phyloP scores from a whole-genome alignment of 148 eudicot genomes.

The Rhododendron williamsianum region DNA sequence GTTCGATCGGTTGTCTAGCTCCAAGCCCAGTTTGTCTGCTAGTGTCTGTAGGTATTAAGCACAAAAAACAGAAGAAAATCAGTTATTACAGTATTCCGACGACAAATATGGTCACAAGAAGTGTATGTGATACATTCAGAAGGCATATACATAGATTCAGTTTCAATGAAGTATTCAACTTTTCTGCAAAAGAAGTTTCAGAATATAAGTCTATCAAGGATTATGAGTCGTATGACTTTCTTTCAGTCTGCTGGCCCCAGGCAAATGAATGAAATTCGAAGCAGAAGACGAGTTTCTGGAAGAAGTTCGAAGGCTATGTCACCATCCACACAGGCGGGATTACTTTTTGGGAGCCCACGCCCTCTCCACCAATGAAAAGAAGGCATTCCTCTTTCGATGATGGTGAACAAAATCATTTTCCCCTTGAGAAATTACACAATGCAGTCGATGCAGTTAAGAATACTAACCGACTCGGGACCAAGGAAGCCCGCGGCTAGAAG shows the following conservation, averaged over 20 bases:
- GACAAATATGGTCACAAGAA: background rate
- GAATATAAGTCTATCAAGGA: background rate
- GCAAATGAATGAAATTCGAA: background rate
- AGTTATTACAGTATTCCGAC: background rate
- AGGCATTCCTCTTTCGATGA: background rate
- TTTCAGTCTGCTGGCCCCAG: background rate
- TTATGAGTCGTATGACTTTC: background rate
- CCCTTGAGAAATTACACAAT: background rate
- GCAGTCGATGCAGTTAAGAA: constrained; percentile 4
- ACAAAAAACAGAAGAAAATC: background rate
- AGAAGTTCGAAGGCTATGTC: background rate
- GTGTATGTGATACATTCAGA: background rate
- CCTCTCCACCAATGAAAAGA: background rate
- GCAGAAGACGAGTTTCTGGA: background rate
- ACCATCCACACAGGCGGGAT: background rate
- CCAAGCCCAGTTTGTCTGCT: constrained; percentile 81
- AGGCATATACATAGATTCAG: background rate
- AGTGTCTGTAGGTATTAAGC: constrained; percentile 33
- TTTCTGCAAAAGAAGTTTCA: background rate
- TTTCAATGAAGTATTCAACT: background rate
- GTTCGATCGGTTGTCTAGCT: constrained; percentile 73
- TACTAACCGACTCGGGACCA: constrained; percentile 92
- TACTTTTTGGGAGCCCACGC: background rate
- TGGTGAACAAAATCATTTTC: background rate
- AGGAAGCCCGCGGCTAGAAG: constrained; percentile 98